A percentile compares a stretch with the other conserved stretches of the same genome.
Conservation (phyloP, 2,329 filamentous ascomycete species). For the Mycosphaerella sp. region DNA sequence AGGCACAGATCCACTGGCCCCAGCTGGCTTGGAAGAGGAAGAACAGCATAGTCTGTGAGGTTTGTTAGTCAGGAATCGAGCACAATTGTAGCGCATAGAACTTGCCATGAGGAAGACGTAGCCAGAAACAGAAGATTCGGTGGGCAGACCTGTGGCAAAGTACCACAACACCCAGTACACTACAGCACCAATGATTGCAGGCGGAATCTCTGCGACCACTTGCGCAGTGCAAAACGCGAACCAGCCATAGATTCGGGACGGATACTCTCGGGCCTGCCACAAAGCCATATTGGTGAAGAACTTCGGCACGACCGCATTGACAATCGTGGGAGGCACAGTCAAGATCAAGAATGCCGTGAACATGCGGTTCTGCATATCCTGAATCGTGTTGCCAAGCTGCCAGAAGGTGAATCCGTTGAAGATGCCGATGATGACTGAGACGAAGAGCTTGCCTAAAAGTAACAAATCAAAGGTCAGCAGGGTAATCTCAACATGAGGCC, state of each 20-base stretch:
- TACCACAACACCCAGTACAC: conserved; percentile 75
- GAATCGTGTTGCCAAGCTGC: conserved; percentile 57
- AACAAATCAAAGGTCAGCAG: too few species aligned
- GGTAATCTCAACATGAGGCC: too few species aligned
- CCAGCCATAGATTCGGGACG: conserved; percentile 71
- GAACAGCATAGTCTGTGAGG: conserved; percentile 55
- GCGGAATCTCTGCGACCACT: conserved; percentile 66
- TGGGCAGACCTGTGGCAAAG: conserved; percentile 64
- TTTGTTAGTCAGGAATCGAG: not conserved
- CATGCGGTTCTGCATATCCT: conserved; percentile 70
- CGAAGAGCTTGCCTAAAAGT: conserved; percentile 55
- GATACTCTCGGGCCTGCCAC: conserved; percentile 68
- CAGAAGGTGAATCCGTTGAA: conserved; percentile 79
- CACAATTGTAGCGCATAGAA: not conserved
- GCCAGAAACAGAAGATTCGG: conserved; percentile 58
- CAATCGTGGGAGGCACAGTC: conserved; percentile 59
- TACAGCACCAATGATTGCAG: conserved; percentile 56
- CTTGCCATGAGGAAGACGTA: conserved; percentile 67
- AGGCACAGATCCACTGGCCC: conserved; percentile 82
- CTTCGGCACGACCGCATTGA: conserved; percentile 70
- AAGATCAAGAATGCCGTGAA: conserved; percentile 61
- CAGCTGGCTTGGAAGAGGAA: conserved; percentile 68
- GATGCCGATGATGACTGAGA: conserved; percentile 63
- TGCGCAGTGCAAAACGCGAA: conserved; percentile 69
- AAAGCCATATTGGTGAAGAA: conserved; percentile 68